Evolutionary conservation across 306 rosid genomes (phyloP).

Genomic region (Acacia crassicarpa): DNA sequence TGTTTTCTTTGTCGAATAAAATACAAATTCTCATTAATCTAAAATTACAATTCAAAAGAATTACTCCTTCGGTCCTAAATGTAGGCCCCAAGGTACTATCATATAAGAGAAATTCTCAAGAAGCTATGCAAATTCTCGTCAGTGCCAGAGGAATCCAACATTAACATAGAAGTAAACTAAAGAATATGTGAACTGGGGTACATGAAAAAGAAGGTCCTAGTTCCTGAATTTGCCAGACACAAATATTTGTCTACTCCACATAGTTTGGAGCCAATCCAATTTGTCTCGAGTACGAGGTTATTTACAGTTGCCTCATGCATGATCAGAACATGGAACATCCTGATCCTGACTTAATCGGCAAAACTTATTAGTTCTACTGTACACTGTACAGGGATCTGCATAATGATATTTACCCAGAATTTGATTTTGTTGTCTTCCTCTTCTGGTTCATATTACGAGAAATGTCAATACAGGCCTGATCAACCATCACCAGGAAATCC

Average conservation of each 20-base stretch:
- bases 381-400: background rate
- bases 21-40: background rate
- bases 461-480: conserved; percentile 79
- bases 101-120: background rate
- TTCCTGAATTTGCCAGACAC: conserved; percentile 12
- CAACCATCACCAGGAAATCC: conserved; percentile 89
- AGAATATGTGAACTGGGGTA: conserved; percentile 13
- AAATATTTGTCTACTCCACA: background rate
- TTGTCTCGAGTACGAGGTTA: background rate
- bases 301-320: background rate
- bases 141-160: conserved; percentile 8
- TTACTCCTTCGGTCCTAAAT: background rate
- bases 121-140: background rate
- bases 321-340: background rate
- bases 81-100: too few species aligned
- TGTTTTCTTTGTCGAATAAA: background rate
- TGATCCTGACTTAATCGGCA: background rate
- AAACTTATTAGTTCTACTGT: background rate
- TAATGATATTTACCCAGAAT: conserved; percentile 29
- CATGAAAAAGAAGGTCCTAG: background rate
- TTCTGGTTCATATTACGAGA: conserved; percentile 64
- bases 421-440: conserved; percentile 43
- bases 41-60: conserved; percentile 4
- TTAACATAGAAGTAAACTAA: background rate
- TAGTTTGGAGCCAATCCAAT: background rate